Conservation (phyloP, 768 basidiomycete species). For the Psilocybe cubensis region DNA sequence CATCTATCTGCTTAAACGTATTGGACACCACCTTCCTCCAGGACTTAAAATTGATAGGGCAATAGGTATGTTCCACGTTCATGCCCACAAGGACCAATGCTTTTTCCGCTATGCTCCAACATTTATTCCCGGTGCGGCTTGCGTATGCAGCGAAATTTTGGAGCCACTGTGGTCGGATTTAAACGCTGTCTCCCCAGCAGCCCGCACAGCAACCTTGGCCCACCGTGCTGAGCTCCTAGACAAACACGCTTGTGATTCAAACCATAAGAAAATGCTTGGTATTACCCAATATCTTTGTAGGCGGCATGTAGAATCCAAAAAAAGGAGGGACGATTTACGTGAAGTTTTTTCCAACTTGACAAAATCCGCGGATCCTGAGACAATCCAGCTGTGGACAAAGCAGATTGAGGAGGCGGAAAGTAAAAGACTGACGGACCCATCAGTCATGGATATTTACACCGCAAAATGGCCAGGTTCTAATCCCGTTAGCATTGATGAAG, state of each 20-base stretch:
- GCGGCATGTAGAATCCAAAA: not conserved
- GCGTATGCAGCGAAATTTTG: constrained; percentile 19
- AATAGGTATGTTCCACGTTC: constrained; percentile 31
- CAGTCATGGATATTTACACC: too few relatives aligned
- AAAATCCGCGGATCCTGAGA: not conserved
- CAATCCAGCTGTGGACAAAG: not conserved
- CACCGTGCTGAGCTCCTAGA: constrained; percentile 21
- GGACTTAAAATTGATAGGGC: constrained; percentile 9
- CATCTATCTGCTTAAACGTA: not conserved
- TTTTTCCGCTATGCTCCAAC: constrained; percentile 23
- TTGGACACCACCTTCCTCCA: not conserved
- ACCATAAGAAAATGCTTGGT: constrained; percentile 24
- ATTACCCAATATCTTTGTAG: constrained; percentile 14
- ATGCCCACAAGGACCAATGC: constrained; percentile 29
- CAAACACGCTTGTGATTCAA: constrained; percentile 26
- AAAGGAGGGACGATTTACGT: not conserved
- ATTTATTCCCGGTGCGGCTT: constrained; percentile 18
- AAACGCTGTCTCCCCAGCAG: constrained; percentile 17
- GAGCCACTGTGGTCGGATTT: constrained; percentile 23
- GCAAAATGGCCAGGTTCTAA: not conserved
- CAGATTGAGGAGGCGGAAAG: not conserved
- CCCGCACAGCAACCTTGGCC: constrained; percentile 13
- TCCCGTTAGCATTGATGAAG: not conserved
- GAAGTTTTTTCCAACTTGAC: not conserved
- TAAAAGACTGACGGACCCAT: not conserved